Base-by-base conservation (phyloP, 23 red algal genomes). In the Gracilaria caudata region DNA sequence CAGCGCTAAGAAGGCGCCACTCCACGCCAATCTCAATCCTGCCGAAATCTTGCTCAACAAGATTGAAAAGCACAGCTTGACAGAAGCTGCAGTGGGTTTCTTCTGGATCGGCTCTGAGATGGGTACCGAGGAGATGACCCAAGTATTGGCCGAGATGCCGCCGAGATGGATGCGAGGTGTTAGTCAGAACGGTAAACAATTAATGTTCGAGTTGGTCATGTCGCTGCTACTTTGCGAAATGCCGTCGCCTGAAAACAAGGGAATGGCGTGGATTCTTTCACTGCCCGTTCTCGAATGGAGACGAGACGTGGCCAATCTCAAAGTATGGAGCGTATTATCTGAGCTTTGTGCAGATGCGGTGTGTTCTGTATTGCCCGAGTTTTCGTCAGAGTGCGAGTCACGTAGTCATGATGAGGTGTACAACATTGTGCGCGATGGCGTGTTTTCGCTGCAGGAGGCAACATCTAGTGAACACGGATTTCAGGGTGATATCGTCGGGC, bases 151-250 rank as follows among this genome's bases (percentile, higher is more conserved):
- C 3, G 81, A 85, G 33, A 85, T 85, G 81, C 81, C 81, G 32
- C 81, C 81, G 28, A 41, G 65, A 16, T 85, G 81, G 81, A 85
- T 85, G 81, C 81, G 81, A 34, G 81, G 81, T 11, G 81, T 85
- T 6, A 85, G 32, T 32, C 81, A 85, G 21, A 85, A 64, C 81
- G 81, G 81, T 19, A 85, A 85, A 30, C 81, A 85, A 35, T 44
- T 85, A 17, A 85, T 73, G 81, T 85, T 85, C 64, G 81, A 85
- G 40, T 71, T 85, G 21, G 81, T 85, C 34, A 85, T 85, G 81
- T 72, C 81, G 28, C 43, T 85, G 32, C 40, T 85, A 12, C 61
- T 85, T 14, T 85, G 81, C 65, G 81, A 85, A 33, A 73, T 73
- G 63, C 65, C 81, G 16, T 17, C n/a, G 40, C 59, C 59, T 25